These are phyloP conservation scores for Aspergillus transmontanensis DNA, from an alignment of 2,329 filamentous ascomycete genomes.

Conservation along the genomic window DNA sequence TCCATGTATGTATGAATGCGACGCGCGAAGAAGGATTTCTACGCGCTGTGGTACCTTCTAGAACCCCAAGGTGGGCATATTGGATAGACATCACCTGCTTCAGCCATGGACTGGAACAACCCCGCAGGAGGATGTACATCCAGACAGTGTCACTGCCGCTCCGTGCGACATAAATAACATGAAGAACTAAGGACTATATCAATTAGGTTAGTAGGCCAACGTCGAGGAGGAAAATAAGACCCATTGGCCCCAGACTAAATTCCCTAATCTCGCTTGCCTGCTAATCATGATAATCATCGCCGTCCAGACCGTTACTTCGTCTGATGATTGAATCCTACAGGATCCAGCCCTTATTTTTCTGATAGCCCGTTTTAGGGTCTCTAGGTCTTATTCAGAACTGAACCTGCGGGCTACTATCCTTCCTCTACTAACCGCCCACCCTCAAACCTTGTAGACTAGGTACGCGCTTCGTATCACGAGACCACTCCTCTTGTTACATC, in stretches of 20 bases:
- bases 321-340: neutral
- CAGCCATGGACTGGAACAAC: neutral
- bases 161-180: neutral
- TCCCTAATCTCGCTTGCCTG: neutral
- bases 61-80: neutral
- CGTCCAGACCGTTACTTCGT: neutral
- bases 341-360: too few relatives aligned
- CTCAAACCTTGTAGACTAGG: too few relatives aligned
- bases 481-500: neutral
- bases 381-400: neutral
- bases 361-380: too few relatives aligned
- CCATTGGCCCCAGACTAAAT: neutral
- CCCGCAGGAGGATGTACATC: neutral
- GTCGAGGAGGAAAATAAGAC: neutral
- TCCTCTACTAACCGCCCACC: too few relatives aligned
- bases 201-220: neutral
- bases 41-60: neutral
- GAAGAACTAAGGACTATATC: neutral
- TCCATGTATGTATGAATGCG: neutral
- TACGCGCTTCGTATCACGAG: neutral
- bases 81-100: too few relatives aligned
- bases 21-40: neutral
- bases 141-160: neutral
- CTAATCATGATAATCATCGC: neutral
- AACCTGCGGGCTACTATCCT: neutral